Evolutionary conservation across 768 basidiomycete genomes (phyloP), one percentile per base, ranked within the genome.

Genomic region (Macrolepiota albuminosa): DNA sequence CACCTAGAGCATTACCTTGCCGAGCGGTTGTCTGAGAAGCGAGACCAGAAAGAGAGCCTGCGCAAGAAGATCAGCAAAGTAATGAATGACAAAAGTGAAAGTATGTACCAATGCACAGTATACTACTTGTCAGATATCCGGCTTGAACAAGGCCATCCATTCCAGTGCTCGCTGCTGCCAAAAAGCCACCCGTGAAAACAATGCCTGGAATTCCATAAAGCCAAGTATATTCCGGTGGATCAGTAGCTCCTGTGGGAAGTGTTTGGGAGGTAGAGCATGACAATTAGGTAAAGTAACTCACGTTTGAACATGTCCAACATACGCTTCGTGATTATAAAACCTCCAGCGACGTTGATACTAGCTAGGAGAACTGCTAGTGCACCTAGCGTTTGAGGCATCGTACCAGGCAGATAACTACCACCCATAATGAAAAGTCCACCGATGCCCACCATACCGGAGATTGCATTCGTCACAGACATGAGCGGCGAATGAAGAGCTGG

Each of bases 221-320:
- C 85, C 87, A 93, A 1, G 87, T 83, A 72, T 93, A 93, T 68
- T 95, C 93, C 5, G 93, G 91, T 9, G 93, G 93, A 72, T 95
- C 93, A 54, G 84, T 86, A 14, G 86, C 85, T 37, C 89, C 88
- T 90, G 64, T 33, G 58, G 37, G 33, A 54, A 14, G n/a, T 64
- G 57, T 26, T 26, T 46, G 11, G 13, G 11, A 59, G 33, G 39
- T 18, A 58, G 18, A 18, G 40, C 56, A 21, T 11, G 48, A 42
- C 53, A 18, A 9, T 34, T 18, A 13, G 24, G 14, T 56, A 33
- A 50, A 29, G 48, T 3, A 9, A 55, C 80, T 62, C 70, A 89
- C 93, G 86, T 74, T 89, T 91, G 73, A 95, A 95, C 88, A 95
- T 92, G 68, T 94, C 91, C 61, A 95, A 76, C 93, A 95, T 95